Evolutionary conservation across 139 green algal species (phyloP).

Genomic region (Dunaliella sp.): DNA sequence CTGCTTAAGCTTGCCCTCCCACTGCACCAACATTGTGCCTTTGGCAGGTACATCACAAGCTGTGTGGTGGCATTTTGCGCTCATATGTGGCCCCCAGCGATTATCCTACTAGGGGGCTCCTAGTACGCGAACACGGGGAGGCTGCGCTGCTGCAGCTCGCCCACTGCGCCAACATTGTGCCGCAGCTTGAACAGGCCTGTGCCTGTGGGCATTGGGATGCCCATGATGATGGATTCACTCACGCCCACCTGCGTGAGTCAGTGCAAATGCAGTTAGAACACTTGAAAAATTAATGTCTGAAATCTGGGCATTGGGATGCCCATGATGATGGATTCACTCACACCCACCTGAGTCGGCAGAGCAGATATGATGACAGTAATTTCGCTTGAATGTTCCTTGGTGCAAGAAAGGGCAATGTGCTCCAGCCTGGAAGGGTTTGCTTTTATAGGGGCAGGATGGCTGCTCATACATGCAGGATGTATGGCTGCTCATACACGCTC

Average conservation of each 20-base stretch:
- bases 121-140: slow-evolving; percentile 8
- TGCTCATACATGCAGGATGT: too few relatives aligned
- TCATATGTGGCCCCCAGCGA: too few relatives aligned
- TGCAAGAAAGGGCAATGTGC: too few relatives aligned
- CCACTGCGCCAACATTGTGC: slow-evolving; percentile 39
- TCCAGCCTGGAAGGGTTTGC: too few relatives aligned
- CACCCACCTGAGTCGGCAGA: too few relatives aligned
- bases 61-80: neutral
- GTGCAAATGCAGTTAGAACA: neutral
- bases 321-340: slow-evolving; percentile 99
- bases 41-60: neutral
- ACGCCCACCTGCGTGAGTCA: slow-evolving; percentile 60
- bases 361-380: too few relatives aligned
- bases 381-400: too few relatives aligned
- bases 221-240: slow-evolving; percentile 98
- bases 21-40: too few relatives aligned
- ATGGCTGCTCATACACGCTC: too few relatives aligned
- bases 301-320: slow-evolving; percentile 88
- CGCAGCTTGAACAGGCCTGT: slow-evolving; percentile 87
- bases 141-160: neutral
- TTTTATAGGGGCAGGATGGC: too few relatives aligned
- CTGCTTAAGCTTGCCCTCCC: neutral
- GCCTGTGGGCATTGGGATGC: slow-evolving; percentile 94
- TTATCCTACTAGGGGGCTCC: too few relatives aligned
- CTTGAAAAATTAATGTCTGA: neutral